These are phyloP conservation scores for Babesia bigemina DNA, from an alignment of 169 alveolate species.

Conservation along the genomic window DNA sequence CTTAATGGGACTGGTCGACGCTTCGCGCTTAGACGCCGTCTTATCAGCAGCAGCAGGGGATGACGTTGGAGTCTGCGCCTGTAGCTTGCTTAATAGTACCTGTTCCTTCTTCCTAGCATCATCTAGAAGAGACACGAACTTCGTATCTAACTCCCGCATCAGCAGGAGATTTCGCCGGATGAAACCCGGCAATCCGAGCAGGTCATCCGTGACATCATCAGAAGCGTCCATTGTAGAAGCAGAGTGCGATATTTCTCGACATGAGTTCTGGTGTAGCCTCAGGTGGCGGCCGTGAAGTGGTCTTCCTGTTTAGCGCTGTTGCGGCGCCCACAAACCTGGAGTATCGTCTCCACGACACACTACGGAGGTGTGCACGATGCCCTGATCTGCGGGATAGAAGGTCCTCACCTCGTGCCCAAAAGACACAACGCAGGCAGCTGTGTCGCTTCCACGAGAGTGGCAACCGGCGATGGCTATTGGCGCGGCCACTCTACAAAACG, in stretches of 20 bases:
- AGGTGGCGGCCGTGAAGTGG: too few relatives aligned
- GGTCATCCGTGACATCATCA: constrained; percentile 64
- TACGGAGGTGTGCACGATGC: too few relatives aligned
- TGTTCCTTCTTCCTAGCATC: constrained; percentile 49
- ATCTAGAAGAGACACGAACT: constrained; percentile 27
- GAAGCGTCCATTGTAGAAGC: constrained; percentile 36
- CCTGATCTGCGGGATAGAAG: too few relatives aligned
- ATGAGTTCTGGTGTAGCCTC: too few relatives aligned
- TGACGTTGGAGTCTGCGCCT: not conserved
- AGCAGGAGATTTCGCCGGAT: constrained; percentile 51
- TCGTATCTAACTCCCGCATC: constrained; percentile 65
- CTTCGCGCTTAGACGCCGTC: not conserved
- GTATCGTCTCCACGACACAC: too few relatives aligned
- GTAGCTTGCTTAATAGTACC: not conserved
- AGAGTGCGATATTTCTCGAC: not conserved
- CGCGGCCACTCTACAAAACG: too few relatives aligned
- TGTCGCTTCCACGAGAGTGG: too few relatives aligned
- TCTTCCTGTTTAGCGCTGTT: too few relatives aligned
- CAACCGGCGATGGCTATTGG: too few relatives aligned
- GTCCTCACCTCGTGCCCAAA: too few relatives aligned
- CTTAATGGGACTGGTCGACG: not conserved
- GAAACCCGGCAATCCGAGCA: constrained; percentile 64
- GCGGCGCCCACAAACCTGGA: too few relatives aligned
- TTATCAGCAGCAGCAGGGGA: not conserved
- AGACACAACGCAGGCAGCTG: too few relatives aligned